Percentiles rank a stretch among this genome's conserved stretches.
Conservation (phyloP, 257 asterid species). For the Solanum chmielewskii region DNA sequence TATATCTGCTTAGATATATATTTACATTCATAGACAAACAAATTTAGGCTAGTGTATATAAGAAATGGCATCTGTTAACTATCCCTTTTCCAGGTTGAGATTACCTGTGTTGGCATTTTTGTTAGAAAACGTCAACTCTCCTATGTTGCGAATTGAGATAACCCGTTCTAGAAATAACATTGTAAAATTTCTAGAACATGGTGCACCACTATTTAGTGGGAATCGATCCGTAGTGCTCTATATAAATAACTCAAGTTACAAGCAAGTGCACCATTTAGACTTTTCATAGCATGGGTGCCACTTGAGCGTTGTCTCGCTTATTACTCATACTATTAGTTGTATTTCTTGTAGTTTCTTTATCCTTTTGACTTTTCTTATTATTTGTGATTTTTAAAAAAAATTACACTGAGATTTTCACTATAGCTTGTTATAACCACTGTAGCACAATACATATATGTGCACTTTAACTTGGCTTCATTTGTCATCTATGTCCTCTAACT, state of each 20-base stretch:
- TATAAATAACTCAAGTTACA: background rate
- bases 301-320: background rate
- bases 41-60: background rate
- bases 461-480: background rate
- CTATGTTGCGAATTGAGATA: background rate
- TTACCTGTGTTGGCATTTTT: background rate
- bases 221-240: background rate
- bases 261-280: background rate
- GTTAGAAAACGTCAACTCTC: background rate
- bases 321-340: background rate
- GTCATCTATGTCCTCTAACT: background rate
- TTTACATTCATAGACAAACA: background rate
- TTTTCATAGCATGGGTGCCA: background rate
- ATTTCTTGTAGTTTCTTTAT: background rate
- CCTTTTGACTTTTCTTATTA: too few species aligned
- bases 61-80: background rate
- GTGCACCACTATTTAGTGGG: background rate
- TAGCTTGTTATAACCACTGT: background rate
- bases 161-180: background rate
- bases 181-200: background rate
- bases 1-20: background rate
- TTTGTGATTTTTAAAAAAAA: background rate
- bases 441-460: background rate
- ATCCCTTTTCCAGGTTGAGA: background rate
- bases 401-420: too few species aligned